phyloP scores from a whole-genome alignment of 2,329 filamentous ascomycete species.

The Mollisiaceae sp. region DNA sequence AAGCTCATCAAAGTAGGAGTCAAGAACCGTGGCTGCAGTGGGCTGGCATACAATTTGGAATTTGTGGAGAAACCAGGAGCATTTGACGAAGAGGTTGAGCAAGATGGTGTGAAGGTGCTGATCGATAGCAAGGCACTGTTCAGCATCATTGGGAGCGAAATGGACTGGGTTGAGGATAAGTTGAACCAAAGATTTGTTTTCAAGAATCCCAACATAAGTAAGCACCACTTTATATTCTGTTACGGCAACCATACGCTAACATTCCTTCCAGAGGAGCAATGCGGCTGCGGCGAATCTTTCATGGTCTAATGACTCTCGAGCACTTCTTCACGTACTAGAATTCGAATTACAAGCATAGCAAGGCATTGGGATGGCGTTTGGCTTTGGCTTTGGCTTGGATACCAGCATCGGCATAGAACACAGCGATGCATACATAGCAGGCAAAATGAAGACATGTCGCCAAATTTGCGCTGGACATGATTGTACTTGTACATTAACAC shows the following conservation, averaged over 20 bases:
- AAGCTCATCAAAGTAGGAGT: conserved; percentile 95
- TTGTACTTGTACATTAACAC: conserved; percentile 3
- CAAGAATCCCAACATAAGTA: conserved; percentile 97
- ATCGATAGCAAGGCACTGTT: conserved; percentile 98
- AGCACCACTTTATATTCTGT: conserved; percentile 49
- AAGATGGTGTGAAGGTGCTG: conserved; percentile 93
- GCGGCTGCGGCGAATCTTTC: conserved; percentile 95
- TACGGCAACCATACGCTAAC: conserved; percentile 40
- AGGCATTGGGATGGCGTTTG: conserved; percentile 40
- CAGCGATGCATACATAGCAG: conserved; percentile 24
- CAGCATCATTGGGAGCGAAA: conserved; percentile 97
- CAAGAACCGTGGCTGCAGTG: conserved; percentile 91
- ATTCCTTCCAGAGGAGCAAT: conserved; percentile 77
- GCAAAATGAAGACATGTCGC: conserved; percentile 11
- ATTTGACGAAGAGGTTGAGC: conserved; percentile 92
- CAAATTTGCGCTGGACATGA: not conserved
- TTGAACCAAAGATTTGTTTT: conserved; percentile 92
- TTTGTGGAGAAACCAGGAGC: conserved; percentile 89
- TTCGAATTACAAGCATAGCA: conserved; percentile 31
- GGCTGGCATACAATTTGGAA: conserved; percentile 90
- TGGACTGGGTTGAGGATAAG: conserved; percentile 99
- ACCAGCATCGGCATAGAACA: conserved; percentile 33
- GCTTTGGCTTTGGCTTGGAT: conserved; percentile 31
- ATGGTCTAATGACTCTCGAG: conserved; percentile 80
- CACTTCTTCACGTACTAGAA: conserved; percentile 22